Evolutionary conservation across 1,284 basidiomycete species (phyloP).

Genomic region (Apiotrichum sp.): DNA sequence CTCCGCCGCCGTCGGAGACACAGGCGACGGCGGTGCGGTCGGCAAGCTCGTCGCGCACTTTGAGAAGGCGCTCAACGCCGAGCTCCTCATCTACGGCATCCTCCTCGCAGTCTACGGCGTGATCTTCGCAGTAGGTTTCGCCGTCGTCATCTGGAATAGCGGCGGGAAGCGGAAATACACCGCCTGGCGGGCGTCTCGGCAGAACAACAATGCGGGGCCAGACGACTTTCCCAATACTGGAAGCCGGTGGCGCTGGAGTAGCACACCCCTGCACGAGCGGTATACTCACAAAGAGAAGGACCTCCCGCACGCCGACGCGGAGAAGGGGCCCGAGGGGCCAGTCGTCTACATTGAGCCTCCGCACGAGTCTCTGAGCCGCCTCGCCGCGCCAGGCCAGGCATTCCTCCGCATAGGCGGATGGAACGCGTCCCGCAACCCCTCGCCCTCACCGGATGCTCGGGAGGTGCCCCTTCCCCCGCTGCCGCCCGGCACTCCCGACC

Average conservation of each 20-base stretch:
- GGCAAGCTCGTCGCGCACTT: slow-evolving; percentile 69
- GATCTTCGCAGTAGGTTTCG: slow-evolving; percentile 33
- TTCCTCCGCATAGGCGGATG: neutral
- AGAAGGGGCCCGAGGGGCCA: neutral
- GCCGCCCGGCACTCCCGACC: neutral
- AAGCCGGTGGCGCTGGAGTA: neutral
- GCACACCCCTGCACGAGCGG: neutral
- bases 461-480: neutral
- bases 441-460: neutral
- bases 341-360: neutral
- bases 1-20: slow-evolving; percentile 66
- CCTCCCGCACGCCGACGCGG: neutral
- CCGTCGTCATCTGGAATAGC: slow-evolving; percentile 38
- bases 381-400: neutral
- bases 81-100: slow-evolving; percentile 72
- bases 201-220: neutral
- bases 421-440: neutral
- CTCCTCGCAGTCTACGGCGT: slow-evolving; percentile 70
- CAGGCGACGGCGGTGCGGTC: slow-evolving; percentile 57
- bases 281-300: neutral
- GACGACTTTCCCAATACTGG: neutral
- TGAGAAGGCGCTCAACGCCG: slow-evolving; percentile 63
- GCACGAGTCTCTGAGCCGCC: neutral
- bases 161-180: slow-evolving; percentile 25
- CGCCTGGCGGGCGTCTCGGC: neutral